Evolutionary conservation across 768 basidiomycete species (phyloP), one percentile per base, ranked within the genome.

Genomic region (Sporobolomyces pararoseus): DNA sequence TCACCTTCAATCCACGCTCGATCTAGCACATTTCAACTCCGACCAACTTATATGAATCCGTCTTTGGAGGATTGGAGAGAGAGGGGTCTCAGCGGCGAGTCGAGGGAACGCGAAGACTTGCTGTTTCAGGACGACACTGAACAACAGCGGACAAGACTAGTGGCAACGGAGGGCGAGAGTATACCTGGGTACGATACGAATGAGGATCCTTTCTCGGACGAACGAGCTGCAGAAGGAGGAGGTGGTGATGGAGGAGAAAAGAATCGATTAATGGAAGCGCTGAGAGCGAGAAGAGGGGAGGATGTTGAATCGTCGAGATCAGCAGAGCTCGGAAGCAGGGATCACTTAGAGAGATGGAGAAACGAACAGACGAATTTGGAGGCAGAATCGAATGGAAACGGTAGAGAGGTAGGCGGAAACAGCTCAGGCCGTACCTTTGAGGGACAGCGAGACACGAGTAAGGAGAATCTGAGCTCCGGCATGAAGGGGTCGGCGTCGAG

Each of bases 331-430:
- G 55, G 34, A 10, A n/a, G 35, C 0, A 42, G 47, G 14, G 54
- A 55, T n/a, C 47, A 52, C 7, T 37, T 69, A 42, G 62, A 63
- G 49, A 31, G 35, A 27, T 69, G 60, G 67, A 57, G 61, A n/a
- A 51, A n/a, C 9, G 27, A 34, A n/a, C 61, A 63, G 29, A 29
- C 9, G 16, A 32, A n/a, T 21, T 34, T 35, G 34, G 34, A 27
- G 12, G 32, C n/a, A n/a, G n/a, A n/a, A n/a, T n/a, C n/a, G 49
- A 23, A 23, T 7, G 32, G 54, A 23, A 52, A 16, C 23, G 63
- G 16, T 21, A 5, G 21, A 7, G 34, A 31, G 35, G 7, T 4
- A 23, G n/a, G 25, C 25, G 47, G 42, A 47, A 29, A n/a, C n/a
- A 42, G 39, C 17, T 42, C 17, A 17, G 39, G 39, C n/a, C n/a